These are phyloP conservation scores for Panicum hallii DNA, from an alignment of 202 grass and related monocot genomes.

Conservation along the genomic window DNA sequence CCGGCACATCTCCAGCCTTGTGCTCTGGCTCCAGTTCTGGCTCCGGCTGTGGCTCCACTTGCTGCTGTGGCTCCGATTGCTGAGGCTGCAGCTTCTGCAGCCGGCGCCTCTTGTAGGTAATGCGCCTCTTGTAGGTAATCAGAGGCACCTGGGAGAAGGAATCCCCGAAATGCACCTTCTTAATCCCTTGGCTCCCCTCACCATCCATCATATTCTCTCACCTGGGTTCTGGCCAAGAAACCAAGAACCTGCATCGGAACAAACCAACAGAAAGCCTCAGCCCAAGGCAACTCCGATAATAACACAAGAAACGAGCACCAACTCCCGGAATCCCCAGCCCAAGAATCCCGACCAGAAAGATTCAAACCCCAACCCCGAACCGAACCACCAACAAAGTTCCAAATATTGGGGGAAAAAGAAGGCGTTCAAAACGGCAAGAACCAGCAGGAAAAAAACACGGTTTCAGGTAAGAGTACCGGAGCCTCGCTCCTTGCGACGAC, in stretches of 20 bases:
- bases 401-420: constrained; percentile 40
- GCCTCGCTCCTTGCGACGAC: neutral
- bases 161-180: constrained; percentile 63
- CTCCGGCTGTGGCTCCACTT: neutral
- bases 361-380: neutral
- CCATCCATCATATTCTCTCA: constrained; percentile 56
- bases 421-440: constrained; percentile 51
- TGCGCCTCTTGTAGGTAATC: constrained; percentile 74
- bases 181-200: constrained; percentile 49
- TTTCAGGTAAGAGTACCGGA: constrained; percentile 44
- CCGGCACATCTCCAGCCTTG: constrained; percentile 35
- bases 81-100: neutral
- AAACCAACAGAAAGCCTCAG: constrained; percentile 48
- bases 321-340: constrained; percentile 28
- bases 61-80: neutral
- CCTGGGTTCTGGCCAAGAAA: constrained; percentile 55
- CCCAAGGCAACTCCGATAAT: constrained; percentile 16
- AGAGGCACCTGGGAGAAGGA: constrained; percentile 53
- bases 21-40: neutral
- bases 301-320: constrained; percentile 24
- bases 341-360: constrained; percentile 37
- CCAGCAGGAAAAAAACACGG: neutral
- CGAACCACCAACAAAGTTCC: constrained; percentile 30
- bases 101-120: constrained; percentile 77
- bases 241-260: constrained; percentile 45